These are phyloP conservation scores for Neurospora sp. DNA, from an alignment of 495 filamentous ascomycete genomes.

Conservation along the genomic window DNA sequence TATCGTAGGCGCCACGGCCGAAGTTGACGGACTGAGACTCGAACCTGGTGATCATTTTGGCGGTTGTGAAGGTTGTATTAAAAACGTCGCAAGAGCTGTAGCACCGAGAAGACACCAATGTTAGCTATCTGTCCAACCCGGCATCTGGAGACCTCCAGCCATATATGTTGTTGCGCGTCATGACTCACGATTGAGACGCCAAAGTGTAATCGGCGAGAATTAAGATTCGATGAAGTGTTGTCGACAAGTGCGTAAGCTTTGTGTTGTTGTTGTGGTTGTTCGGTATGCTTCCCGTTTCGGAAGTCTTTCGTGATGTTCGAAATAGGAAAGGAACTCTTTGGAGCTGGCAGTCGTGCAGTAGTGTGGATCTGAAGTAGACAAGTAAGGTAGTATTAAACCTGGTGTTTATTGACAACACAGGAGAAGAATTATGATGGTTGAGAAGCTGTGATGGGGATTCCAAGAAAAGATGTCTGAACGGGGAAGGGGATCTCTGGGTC, in stretches of 20 bases:
- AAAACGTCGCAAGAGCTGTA: conserved; percentile 5
- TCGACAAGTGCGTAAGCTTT: conserved; percentile 6
- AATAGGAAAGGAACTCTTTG: conserved; percentile 1
- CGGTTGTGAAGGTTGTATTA: conserved; percentile 1
- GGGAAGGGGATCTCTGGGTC: conserved; percentile 17
- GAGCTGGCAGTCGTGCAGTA: conserved; percentile 5
- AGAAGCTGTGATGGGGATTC: conserved; percentile 19
- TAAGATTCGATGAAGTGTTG: background rate
- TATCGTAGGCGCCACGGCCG: conserved; percentile 48
- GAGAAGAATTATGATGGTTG: conserved; percentile 4
- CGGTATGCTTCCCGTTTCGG: background rate
- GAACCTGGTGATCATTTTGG: conserved; percentile 35
- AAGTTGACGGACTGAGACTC: conserved; percentile 37
- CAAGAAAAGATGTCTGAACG: conserved; percentile 14
- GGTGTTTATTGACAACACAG: background rate
- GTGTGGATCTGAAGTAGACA: conserved; percentile 6
- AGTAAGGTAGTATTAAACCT: background rate
- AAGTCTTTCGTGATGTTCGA: background rate
- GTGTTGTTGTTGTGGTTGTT: background rate
- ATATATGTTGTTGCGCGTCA: background rate
- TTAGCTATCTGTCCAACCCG: conserved; percentile 13
- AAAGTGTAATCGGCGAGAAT: background rate
- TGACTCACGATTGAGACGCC: background rate
- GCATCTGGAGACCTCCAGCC: background rate
- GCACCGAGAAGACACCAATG: conserved; percentile 2